Conservation (phyloP, 1,284 basidiomycete species). For the Cystobasidium sp. region DNA sequence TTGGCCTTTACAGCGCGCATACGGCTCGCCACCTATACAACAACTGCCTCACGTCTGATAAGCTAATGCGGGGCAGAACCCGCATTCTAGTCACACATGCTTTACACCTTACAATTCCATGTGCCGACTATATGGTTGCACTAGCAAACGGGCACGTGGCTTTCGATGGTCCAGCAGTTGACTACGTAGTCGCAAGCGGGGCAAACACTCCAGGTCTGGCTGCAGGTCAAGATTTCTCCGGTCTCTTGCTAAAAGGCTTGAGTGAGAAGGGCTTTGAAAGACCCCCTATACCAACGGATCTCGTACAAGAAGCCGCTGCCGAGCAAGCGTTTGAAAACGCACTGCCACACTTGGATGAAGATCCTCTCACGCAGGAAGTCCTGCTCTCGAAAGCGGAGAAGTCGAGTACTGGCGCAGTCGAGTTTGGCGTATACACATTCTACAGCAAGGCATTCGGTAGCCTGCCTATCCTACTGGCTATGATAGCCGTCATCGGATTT, state of each 20-base stretch:
- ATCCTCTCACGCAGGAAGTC: slow-evolving; percentile 71
- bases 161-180: slow-evolving; percentile 66
- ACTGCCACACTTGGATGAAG: slow-evolving; percentile 77
- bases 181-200: slow-evolving; percentile 35
- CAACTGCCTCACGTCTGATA: slow-evolving; percentile 77
- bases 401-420: slow-evolving; percentile 46
- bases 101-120: slow-evolving; percentile 72
- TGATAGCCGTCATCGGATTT: slow-evolving; percentile 43
- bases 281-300: slow-evolving; percentile 14
- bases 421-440: slow-evolving; percentile 44
- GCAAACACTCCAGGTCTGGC: slow-evolving; percentile 39
- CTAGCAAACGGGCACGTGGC: slow-evolving; percentile 81
- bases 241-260: slow-evolving; percentile 16
- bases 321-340: slow-evolving; percentile 78
- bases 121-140: slow-evolving; percentile 69
- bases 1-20: slow-evolving; percentile 18
- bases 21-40: slow-evolving; percentile 68
- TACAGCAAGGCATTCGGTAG: slow-evolving; percentile 49
- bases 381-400: slow-evolving; percentile 49
- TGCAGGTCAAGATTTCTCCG: slow-evolving; percentile 37
- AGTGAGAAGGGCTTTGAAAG: slow-evolving; percentile 33
- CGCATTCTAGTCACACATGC: slow-evolving; percentile 88
- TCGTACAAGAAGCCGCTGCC: slow-evolving; percentile 66
- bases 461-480: slow-evolving; percentile 25
- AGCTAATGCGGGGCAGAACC: slow-evolving; percentile 74